Base-by-base conservation (phyloP, 2,329 filamentous ascomycete genomes). In the Aspergillus calidoustus region DNA sequence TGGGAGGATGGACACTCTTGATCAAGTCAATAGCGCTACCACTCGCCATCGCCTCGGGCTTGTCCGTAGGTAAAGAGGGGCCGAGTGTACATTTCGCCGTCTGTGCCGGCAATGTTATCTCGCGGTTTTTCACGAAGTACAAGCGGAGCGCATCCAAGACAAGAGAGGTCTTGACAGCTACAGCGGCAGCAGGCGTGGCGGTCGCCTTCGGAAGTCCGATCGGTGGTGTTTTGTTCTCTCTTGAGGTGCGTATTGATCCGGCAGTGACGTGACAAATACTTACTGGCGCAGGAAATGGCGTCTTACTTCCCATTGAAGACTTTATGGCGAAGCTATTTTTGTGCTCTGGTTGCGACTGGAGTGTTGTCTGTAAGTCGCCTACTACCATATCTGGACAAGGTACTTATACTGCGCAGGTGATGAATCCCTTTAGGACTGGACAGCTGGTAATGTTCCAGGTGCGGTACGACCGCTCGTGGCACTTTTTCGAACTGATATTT, bases 401-500 rank as follows among this genome's bases (percentile, higher is more conserved):
- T 53, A 38, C 57, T 63, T 28, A 61, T 28, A 28, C 22, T 31
- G 8, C 3, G 4, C 62, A 86, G 82, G 92, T 91, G 61, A 96
- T 99, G 92, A 99, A 99, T 70, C 95, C 95, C 23, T 99, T 99
- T 79, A 84, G 95, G 56, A 98, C 95, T 0, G 95, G 95, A 22
- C 95, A 99, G 74, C 85, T 99, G 47, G 95, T 99, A 86, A 98
- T 99, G 94, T 99, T 99, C 78, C 93, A 97, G 71, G 94, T 99
- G 71, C 88, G 88, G 70, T 99, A 99, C 74, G 94, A 98, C 76
- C 90, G 94, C 46, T 90, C 91, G 46, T 99, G 95, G 95, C 95
- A 99, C 79, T 97, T 97, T 72, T 99, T 99, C 73, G 95, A 99
- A 75, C 84, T 95, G 3, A 78, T 97, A 28, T 98, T 98, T 74